Evolutionary conservation across 805 yeast genomes (phyloP).

Genomic region (Lipomyces yamadae): DNA sequence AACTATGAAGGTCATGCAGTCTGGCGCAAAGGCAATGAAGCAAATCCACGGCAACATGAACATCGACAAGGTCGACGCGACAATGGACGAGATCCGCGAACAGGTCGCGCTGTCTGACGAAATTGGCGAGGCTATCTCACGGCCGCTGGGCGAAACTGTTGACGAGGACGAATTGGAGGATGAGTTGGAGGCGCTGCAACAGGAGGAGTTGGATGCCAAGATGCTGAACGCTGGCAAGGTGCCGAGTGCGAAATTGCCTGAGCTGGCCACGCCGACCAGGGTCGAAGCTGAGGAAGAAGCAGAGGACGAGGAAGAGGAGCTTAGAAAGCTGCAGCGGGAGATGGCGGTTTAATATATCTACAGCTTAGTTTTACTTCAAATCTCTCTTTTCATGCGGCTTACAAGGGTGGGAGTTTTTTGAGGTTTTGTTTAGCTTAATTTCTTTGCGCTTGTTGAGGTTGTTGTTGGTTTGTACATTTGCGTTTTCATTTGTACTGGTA

Average conservation of each 20-base stretch:
- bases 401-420: conserved; percentile 1
- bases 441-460: background rate
- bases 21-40: conserved; percentile 96
- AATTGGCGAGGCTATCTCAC: conserved; percentile 91
- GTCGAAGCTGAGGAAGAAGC: conserved; percentile 41
- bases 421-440: background rate
- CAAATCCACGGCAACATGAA: conserved; percentile 93
- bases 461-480: background rate
- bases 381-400: conserved; percentile 4
- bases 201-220: conserved; percentile 71
- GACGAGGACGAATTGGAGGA: conserved; percentile 90
- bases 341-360: conserved; percentile 47
- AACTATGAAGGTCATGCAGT: conserved; percentile 98
- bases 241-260: conserved; percentile 43
- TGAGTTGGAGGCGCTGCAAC: conserved; percentile 85
- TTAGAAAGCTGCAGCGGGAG: conserved; percentile 51
- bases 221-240: conserved; percentile 47
- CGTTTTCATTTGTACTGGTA: background rate
- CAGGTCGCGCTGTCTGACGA: conserved; percentile 95
- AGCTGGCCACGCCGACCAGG: conserved; percentile 38
- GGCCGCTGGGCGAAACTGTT: conserved; percentile 72
- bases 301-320: conserved; percentile 52
- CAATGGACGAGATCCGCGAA: conserved; percentile 97
- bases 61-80: conserved; percentile 94
- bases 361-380: background rate